These are phyloP conservation scores for Kalanchoe fedtschenkoi DNA, from an alignment of 164 flowering plant species.

Conservation along the genomic window DNA sequence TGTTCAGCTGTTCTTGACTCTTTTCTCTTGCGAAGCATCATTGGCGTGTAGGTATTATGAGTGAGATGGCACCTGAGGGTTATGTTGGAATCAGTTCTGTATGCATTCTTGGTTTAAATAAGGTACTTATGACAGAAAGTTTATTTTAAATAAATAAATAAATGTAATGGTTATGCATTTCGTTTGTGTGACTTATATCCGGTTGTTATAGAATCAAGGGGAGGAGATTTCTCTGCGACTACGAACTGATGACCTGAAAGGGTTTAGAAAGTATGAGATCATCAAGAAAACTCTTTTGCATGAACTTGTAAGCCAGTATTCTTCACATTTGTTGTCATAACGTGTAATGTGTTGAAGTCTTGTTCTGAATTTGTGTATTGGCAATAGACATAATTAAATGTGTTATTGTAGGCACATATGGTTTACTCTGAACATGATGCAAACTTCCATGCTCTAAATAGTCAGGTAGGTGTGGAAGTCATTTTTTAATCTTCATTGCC, in stretches of 20 bases:
- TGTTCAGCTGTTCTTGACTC: background rate
- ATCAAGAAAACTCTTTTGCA: conserved; percentile 89
- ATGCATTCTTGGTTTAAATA: conserved; percentile 88
- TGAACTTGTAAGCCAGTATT: conserved; percentile 64
- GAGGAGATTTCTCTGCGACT: conserved; percentile 97
- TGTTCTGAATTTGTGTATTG: background rate
- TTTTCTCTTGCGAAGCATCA: conserved; percentile 46
- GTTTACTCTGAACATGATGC: conserved; percentile 84
- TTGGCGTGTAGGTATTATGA: conserved; percentile 93
- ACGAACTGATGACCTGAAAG: conserved; percentile 94
- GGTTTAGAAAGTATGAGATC: conserved; percentile 90
- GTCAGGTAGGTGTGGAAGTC: conserved; percentile 39
- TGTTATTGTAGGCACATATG: conserved; percentile 86
- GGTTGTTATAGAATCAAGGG: conserved; percentile 65
- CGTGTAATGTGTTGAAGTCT: background rate
- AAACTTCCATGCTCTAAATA: conserved; percentile 67
- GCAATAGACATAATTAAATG: conserved; percentile 8
- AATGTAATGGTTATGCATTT: background rate
- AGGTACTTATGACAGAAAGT: conserved; percentile 57
- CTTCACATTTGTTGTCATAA: background rate
- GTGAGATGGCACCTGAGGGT: conserved; percentile 96
- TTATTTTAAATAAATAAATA: background rate
- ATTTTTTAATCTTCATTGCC: background rate
- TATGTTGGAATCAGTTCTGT: conserved; percentile 90
- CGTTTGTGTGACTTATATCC: conserved; percentile 5